phyloP scores from a whole-genome alignment of 2,329 filamentous ascomycete genomes.

The Pestalotiopsis sp. region DNA sequence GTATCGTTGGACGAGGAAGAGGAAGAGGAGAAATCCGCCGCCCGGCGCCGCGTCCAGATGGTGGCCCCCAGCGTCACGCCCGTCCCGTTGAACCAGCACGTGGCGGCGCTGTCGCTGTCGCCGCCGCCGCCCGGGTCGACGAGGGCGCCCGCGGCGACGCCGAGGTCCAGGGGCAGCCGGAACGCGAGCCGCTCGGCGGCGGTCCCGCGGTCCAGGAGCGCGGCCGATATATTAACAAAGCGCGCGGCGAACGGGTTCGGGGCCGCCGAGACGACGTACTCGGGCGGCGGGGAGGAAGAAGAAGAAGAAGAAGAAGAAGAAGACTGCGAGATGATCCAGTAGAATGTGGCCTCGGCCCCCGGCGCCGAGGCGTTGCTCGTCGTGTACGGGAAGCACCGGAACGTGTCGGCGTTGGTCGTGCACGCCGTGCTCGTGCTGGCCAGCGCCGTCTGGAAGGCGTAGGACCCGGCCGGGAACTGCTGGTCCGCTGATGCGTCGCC shows the following conservation, averaged over 20 bases:
- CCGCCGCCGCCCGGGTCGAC: conserved; percentile 43
- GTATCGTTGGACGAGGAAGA: too few relatives aligned
- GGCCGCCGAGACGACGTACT: conserved; percentile 57
- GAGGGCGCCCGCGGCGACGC: conserved; percentile 48
- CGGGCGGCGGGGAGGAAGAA: not conserved
- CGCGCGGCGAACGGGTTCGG: conserved; percentile 57
- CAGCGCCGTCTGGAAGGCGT: conserved; percentile 61
- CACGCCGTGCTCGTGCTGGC: conserved; percentile 55
- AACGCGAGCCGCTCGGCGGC: conserved; percentile 61
- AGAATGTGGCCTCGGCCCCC: conserved; percentile 53
- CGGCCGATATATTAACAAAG: conserved; percentile 42
- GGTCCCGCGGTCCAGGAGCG: conserved; percentile 31
- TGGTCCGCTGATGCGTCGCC: conserved; percentile 12
- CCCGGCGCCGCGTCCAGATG: conserved; percentile 56
- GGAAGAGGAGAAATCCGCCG: conserved; percentile 9
- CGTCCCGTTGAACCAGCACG: conserved; percentile 62
- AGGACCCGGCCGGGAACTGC: conserved; percentile 64
- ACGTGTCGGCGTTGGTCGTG: conserved; percentile 59
- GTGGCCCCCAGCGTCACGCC: conserved; percentile 49
- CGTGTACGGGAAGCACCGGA: conserved; percentile 63
- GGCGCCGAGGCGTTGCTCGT: conserved; percentile 45
- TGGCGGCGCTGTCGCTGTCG: conserved; percentile 45
- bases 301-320: conserved; percentile 24
- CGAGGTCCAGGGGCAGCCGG: conserved; percentile 53
- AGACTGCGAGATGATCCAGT: conserved; percentile 59